Base-by-base conservation (phyloP, 345 rosid genomes). In the Salix udensis region DNA sequence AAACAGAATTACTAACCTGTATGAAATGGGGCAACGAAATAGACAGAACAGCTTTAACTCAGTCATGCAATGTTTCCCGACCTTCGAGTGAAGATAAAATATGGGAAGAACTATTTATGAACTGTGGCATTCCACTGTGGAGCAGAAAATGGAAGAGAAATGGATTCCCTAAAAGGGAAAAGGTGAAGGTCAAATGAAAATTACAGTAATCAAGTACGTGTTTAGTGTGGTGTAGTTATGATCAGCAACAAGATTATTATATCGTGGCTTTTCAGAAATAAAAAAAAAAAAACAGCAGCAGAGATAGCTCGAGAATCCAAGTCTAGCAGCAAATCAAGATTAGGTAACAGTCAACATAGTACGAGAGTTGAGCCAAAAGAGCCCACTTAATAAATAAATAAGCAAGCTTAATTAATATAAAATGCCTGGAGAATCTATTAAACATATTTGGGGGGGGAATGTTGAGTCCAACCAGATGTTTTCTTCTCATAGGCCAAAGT, bases 251-350 rank as follows among this genome's bases (percentile, higher is more conserved):
- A n/a, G 28, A 58, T n/a, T 7, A 58, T 58, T n/a, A n/a, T n/a
- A 58, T 8, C 23, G 62, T 58, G 28, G 62, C 2, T n/a, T 58
- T 9, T 3, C 64, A 58, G 64, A 24, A 23, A 23, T 15, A 36
- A 44, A 4, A n/a, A 36, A 44, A 4, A n/a, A 23, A n/a, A 40
- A 39, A 42, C 53, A 42, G 46, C 5, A 68, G 24, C 24, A 68
- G 23, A 21, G 52, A 42, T 53, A 72, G 37, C 11, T 5, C 61
- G 21, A 58, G 44, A 72, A 55, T 53, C 40, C 46, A 58, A 58
- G 65, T 72, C 75, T n/a, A 72, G 67, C 75, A 55, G 65, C 21
- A 58, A 18, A 58, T 58, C 11, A 58, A 66, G 40, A 66, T 31
- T 36, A 66, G 46, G 23, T 6, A 2, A 66, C 19, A 46, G 7